phyloP scores from a whole-genome alignment of 208 protist species.

The Vickermania ingenoplastis region DNA sequence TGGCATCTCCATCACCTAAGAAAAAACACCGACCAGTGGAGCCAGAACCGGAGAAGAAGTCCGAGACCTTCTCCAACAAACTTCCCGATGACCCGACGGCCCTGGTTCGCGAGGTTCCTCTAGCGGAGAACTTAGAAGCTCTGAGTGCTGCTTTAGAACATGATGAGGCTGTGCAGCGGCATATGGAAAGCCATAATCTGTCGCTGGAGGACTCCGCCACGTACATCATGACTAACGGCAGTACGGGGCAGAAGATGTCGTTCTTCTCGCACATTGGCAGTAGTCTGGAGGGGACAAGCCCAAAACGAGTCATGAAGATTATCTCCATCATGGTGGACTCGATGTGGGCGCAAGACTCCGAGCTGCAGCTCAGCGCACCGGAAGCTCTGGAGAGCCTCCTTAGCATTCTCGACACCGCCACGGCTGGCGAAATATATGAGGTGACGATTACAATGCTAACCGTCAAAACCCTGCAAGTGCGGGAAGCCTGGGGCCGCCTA shows the following conservation, averaged over 20 bases:
- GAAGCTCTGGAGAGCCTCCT: slow-evolving; percentile 43
- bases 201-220: slow-evolving; percentile 62
- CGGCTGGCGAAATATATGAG: slow-evolving; percentile 54
- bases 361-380: slow-evolving; percentile 80
- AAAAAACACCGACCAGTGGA: neutral
- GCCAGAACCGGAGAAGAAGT: neutral
- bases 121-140: slow-evolving; percentile 79
- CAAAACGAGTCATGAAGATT: slow-evolving; percentile 53
- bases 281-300: slow-evolving; percentile 34
- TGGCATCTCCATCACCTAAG: slow-evolving; percentile 1
- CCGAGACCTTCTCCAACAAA: slow-evolving; percentile 8
- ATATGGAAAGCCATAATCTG: slow-evolving; percentile 80
- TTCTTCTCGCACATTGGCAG: slow-evolving; percentile 66
- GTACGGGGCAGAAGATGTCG: slow-evolving; percentile 75
- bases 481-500: slow-evolving; percentile 68
- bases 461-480: slow-evolving; percentile 67
- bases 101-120: slow-evolving; percentile 75
- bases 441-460: slow-evolving; percentile 83
- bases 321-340: slow-evolving; percentile 67
- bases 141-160: slow-evolving; percentile 72
- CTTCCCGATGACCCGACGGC: slow-evolving; percentile 76
- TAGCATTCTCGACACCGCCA: slow-evolving; percentile 39
- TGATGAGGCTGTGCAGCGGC: slow-evolving; percentile 85
- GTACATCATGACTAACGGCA: slow-evolving; percentile 89
- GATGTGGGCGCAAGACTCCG: slow-evolving; percentile 84